Evolutionary conservation across 2,329 filamentous ascomycete species (phyloP).

Genomic region (Claviceps sp.): DNA sequence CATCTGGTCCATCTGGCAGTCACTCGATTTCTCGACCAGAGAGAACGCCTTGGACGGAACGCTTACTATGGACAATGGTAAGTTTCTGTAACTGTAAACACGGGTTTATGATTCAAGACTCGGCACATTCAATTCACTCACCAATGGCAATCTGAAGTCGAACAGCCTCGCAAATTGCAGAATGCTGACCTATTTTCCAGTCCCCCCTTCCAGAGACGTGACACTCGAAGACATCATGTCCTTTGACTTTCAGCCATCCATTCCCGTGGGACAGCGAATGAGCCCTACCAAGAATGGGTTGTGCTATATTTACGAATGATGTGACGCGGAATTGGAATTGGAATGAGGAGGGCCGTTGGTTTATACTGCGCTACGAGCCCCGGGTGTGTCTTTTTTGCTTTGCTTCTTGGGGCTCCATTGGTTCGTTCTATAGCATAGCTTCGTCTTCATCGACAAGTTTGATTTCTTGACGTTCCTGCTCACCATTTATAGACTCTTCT

Average conservation of each 20-base stretch:
- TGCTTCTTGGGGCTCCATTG: no score
- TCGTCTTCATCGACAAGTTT: no score
- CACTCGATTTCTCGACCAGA: background rate
- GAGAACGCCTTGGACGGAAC: constrained; percentile 2
- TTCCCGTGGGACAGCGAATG: background rate
- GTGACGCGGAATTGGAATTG: background rate
- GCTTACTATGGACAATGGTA: constrained; percentile 1
- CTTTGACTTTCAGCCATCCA: background rate
- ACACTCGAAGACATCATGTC: background rate
- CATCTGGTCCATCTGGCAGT: constrained; percentile 6
- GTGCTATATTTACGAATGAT: background rate
- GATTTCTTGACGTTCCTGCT: no score
- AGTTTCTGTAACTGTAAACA: background rate
- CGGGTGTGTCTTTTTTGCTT: no score
- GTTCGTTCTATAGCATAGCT: no score
- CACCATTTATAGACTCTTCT: no score
- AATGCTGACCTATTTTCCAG: background rate
- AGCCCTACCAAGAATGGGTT: background rate
- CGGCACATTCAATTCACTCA: background rate
- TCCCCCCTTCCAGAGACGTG: background rate
- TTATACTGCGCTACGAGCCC: no score
- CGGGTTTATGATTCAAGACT: background rate
- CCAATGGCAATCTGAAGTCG: background rate
- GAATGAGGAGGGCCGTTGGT: no score
- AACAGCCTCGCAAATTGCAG: no score